These are phyloP conservation scores for Leavenworthia alabamica DNA, from an alignment of 345 rosid species.

Conservation along the genomic window DNA sequence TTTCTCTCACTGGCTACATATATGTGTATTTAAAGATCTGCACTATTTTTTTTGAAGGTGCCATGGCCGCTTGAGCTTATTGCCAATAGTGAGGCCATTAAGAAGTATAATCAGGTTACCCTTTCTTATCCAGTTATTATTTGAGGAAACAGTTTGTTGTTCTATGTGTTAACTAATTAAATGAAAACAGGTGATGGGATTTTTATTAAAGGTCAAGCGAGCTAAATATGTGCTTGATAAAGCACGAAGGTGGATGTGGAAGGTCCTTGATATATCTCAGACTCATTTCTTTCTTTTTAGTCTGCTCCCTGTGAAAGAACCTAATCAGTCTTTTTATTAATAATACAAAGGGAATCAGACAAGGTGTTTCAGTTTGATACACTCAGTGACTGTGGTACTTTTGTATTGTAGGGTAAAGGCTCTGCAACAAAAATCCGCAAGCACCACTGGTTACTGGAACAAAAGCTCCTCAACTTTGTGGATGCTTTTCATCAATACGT, in stretches of 20 bases:
- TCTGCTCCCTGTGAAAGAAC: constrained; percentile 1
- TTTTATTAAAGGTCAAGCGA: constrained; percentile 91
- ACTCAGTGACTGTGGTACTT: constrained; percentile 7
- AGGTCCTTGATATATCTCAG: constrained; percentile 42
- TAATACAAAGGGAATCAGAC: not conserved
- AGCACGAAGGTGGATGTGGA: constrained; percentile 99
- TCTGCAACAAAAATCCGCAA: constrained; percentile 47
- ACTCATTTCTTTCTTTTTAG: not conserved
- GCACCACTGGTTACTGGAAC: constrained; percentile 88
- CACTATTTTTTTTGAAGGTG: constrained; percentile 42
- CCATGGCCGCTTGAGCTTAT: constrained; percentile 99
- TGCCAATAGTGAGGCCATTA: constrained; percentile 79
- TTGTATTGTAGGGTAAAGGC: constrained; percentile 60
- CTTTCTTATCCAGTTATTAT: constrained; percentile 18
- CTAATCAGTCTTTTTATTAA: not conserved
- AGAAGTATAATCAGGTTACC: constrained; percentile 88
- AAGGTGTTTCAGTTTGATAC: constrained; percentile 8
- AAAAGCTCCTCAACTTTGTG: constrained; percentile 96
- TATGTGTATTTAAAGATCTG: constrained; percentile 3
- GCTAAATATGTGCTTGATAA: constrained; percentile 94
- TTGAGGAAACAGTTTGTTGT: constrained; percentile 11
- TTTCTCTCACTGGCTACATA: constrained; percentile 5
- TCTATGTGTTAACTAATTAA: constrained; percentile 17
- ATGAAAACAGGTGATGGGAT: constrained; percentile 76
- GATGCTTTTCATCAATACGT: constrained; percentile 99